Conservation (phyloP, 169 alveolate species). For the Eimeria sp. region DNA sequence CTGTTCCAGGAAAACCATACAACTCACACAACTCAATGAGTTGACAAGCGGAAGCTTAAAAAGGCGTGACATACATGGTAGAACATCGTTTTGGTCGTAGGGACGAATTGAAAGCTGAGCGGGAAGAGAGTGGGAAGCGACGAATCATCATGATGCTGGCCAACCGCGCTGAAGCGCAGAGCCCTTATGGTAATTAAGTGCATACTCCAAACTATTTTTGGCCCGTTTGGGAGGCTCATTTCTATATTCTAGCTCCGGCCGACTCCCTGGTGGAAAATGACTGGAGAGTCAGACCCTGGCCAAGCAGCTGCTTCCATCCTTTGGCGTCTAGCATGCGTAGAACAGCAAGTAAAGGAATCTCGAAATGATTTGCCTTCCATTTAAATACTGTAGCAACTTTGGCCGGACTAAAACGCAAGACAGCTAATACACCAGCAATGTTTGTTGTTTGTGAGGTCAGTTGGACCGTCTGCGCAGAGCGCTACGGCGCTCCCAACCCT, state of each 20-base stretch:
- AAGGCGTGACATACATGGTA: neutral
- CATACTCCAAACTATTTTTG: neutral
- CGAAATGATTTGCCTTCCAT: neutral
- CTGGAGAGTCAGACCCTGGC: conserved; percentile 37
- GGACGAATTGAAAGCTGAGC: neutral
- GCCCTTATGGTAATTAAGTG: neutral
- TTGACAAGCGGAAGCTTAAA: neutral
- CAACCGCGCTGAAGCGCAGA: neutral
- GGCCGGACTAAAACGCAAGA: neutral
- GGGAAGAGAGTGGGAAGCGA: neutral
- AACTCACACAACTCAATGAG: neutral
- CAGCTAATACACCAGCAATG: neutral
- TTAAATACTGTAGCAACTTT: neutral
- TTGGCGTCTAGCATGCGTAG: conserved; percentile 65
- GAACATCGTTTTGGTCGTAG: neutral
- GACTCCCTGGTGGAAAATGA: conserved; percentile 13
- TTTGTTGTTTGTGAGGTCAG: conserved; percentile 52
- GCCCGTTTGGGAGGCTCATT: neutral
- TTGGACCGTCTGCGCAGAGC: conserved; percentile 71
- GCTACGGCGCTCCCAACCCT: conserved; percentile 70
- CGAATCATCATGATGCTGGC: neutral
- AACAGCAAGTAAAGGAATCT: conserved; percentile 6
- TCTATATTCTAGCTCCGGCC: neutral
- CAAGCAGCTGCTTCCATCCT: conserved; percentile 55
- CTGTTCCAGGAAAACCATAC: neutral